These are phyloP conservation scores for Suillus tomentosus DNA, from an alignment of 768 basidiomycete species.

Conservation along the genomic window DNA sequence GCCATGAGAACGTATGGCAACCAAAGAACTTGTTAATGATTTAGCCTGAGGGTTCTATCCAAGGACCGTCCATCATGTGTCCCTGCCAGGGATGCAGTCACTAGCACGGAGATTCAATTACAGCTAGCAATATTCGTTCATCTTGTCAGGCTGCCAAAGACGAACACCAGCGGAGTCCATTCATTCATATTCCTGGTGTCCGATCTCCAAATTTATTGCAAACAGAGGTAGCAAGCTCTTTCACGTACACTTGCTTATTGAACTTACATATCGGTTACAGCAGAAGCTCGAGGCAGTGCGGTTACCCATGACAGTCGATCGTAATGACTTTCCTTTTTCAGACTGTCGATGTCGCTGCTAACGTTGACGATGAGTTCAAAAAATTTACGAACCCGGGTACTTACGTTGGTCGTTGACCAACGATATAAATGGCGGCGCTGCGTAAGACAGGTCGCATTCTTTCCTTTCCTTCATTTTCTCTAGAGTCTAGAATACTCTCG, in stretches of 20 bases:
- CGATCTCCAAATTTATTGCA: not conserved
- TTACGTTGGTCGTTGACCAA: not conserved
- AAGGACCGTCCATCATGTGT: not conserved
- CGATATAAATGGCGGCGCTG: conserved; percentile 1
- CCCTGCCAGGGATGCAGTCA: not conserved
- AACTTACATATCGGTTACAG: not conserved
- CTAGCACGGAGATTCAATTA: not conserved
- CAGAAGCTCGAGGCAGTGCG: not conserved
- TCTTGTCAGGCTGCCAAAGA: no score
- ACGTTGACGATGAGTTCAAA: not conserved
- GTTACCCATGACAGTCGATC: not conserved
- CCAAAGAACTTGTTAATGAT: not conserved
- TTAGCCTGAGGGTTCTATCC: not conserved
- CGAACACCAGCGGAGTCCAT: no score
- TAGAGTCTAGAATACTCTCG: not conserved
- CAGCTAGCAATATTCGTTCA: not conserved
- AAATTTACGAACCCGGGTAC: not conserved
- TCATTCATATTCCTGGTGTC: not conserved
- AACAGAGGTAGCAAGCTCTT: not conserved
- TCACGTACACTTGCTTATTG: not conserved
- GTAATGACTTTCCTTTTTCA: not conserved
- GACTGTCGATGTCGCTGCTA: not conserved
- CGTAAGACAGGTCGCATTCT: not conserved
- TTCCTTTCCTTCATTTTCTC: not conserved
- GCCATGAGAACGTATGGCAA: not conserved